A percentile compares a stretch with the other conserved stretches of the same genome.
phyloP scores from a whole-genome alignment of 768 basidiomycete species.

The Pleurotus salmoneostramineus region DNA sequence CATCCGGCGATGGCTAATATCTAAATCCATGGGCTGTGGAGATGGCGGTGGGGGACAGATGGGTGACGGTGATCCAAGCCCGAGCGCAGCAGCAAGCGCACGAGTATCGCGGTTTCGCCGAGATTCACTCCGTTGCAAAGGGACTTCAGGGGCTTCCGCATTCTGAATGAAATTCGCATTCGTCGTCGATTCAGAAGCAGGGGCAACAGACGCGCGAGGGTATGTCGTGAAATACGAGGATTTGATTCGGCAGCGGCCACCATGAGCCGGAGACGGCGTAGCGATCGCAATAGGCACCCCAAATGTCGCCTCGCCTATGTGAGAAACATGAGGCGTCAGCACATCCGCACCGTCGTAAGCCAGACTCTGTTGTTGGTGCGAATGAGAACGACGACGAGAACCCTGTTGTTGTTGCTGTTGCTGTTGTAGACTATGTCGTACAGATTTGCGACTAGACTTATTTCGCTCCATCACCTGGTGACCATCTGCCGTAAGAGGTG shows the following conservation, averaged over 20 bases:
- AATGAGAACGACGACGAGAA: not conserved
- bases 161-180: constrained; percentile 31
- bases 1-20: constrained; percentile 18
- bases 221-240: constrained; percentile 63
- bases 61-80: constrained; percentile 31
- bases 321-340: constrained; percentile 26
- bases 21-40: constrained; percentile 55
- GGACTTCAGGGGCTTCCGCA: constrained; percentile 26
- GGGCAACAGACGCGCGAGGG: constrained; percentile 47
- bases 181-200: constrained; percentile 22
- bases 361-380: constrained; percentile 21
- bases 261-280: constrained; percentile 22
- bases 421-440: constrained; percentile 21
- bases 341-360: constrained; percentile 56
- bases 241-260: constrained; percentile 64
- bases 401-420: not conserved
- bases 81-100: constrained; percentile 31
- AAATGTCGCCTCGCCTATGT: constrained; percentile 16
- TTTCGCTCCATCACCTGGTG: constrained; percentile 32
- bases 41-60: constrained; percentile 38
- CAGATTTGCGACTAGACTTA: constrained; percentile 24
- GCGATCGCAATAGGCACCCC: constrained; percentile 20
- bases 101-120: constrained; percentile 24
- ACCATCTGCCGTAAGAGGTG: constrained; percentile 36
- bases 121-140: not conserved